These are phyloP conservation scores for Rhododendron mucronatum DNA, from an alignment of 148 eudicot genomes.

Conservation along the genomic window DNA sequence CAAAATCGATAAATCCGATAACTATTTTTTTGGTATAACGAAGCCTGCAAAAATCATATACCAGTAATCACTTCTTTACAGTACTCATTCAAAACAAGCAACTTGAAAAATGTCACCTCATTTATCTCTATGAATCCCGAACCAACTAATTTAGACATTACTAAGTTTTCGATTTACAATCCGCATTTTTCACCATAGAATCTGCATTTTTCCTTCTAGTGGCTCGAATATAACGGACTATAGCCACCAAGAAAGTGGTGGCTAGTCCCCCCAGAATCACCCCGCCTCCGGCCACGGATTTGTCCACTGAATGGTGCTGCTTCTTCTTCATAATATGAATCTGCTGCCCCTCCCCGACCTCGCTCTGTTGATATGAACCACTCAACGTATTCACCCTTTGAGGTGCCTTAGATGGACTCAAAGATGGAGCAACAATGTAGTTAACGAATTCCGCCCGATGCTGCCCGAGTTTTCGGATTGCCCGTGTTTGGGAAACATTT, in stretches of 20 bases:
- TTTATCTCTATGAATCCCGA: neutral
- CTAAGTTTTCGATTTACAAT: neutral
- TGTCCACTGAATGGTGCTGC: slow-evolving; percentile 26
- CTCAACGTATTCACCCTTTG: slow-evolving; percentile 3
- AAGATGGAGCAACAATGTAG: slow-evolving; percentile 3
- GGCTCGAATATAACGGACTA: slow-evolving; percentile 51
- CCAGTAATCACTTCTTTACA: neutral
- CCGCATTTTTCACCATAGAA: neutral
- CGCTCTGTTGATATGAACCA: neutral
- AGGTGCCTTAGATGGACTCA: slow-evolving; percentile 21
- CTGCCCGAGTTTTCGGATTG: slow-evolving; percentile 14
- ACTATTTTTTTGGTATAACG: neutral
- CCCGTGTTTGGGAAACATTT: slow-evolving; percentile 11
- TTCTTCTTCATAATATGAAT: neutral
- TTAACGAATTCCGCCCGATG: neutral
- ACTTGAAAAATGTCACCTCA: neutral
- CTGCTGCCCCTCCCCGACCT: neutral
- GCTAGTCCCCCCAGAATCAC: slow-evolving; percentile 53
- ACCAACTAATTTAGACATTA: neutral
- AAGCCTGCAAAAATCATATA: slow-evolving; percentile 4
- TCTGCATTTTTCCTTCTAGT: slow-evolving; percentile 28
- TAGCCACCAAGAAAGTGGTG: slow-evolving; percentile 35
- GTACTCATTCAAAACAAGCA: neutral
- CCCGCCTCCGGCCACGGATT: slow-evolving; percentile 47
- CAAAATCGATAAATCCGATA: no score